phyloP scores from a whole-genome alignment of 345 rosid species.

The Hypericum androsaemum region DNA sequence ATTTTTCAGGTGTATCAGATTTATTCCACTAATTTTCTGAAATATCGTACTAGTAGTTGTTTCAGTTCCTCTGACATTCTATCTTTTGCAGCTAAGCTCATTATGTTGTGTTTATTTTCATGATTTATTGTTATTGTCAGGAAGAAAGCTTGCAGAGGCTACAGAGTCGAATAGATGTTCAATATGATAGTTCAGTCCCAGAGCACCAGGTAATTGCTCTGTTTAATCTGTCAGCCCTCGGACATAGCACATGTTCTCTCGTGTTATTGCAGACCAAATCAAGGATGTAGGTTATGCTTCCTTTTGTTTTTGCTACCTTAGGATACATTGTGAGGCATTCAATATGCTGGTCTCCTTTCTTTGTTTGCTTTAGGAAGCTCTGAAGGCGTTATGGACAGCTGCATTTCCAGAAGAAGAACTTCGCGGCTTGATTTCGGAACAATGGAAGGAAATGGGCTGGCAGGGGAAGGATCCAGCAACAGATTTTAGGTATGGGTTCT shows the following conservation, averaged over 20 bases:
- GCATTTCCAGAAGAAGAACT: conserved; percentile 68
- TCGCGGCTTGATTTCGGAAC: conserved; percentile 65
- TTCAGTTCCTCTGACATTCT: neutral
- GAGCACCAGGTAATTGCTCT: conserved; percentile 60
- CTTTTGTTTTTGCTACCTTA: neutral
- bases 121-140: conserved; percentile 30
- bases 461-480: conserved; percentile 97
- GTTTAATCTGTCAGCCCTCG: neutral
- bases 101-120: conserved; percentile 1
- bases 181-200: conserved; percentile 56
- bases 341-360: neutral
- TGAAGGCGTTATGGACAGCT: conserved; percentile 79
- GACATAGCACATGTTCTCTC: neutral
- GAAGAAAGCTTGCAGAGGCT: conserved; percentile 67
- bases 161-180: conserved; percentile 61
- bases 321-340: neutral
- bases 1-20: too few species aligned
- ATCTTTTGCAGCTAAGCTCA: neutral
- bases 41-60: neutral
- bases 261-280: neutral
- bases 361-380: conserved; percentile 41
- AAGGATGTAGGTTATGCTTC: neutral
- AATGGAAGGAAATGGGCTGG: conserved; percentile 99
- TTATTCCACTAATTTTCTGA: too few species aligned
- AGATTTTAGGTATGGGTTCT: conserved; percentile 58